Percentiles rank a stretch among this genome's conserved stretches.
Evolutionary conservation across 1,284 basidiomycete species (phyloP).

Genomic region (Ustilago tritici): DNA sequence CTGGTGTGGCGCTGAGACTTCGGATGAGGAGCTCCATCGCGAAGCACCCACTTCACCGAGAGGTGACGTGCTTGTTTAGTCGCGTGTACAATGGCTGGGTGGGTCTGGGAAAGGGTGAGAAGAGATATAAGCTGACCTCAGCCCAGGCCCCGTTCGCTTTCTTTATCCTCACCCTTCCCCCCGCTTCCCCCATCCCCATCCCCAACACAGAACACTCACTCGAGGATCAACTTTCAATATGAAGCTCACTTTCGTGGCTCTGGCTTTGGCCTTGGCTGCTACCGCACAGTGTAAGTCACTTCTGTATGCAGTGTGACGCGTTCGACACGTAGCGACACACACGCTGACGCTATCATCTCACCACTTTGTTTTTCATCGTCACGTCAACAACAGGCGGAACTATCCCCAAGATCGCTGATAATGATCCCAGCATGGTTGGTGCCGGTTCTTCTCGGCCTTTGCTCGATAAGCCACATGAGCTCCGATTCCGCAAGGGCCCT

Average conservation of each 20-base stretch:
- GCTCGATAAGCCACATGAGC: not conserved
- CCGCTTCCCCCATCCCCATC: not conserved
- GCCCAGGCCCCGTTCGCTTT: not conserved
- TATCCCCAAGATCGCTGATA: not conserved
- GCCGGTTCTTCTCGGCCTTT: too few species aligned
- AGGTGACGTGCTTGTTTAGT: not conserved
- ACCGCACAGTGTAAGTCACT: constrained; percentile 25
- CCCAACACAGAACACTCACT: not conserved
- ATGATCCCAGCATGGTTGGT: not conserved
- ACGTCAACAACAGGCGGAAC: constrained; percentile 13
- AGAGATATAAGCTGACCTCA: not conserved
- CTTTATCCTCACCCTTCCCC: not conserved
- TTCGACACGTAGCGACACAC: constrained; percentile 14
- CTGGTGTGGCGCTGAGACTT: not conserved
- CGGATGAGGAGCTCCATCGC: not conserved
- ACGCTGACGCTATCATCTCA: not conserved
- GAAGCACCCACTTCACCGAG: not conserved
- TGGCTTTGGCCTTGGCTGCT: constrained; percentile 20
- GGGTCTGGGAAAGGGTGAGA: not conserved
- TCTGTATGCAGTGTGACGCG: too few species aligned
- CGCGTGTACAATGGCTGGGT: too few species aligned
- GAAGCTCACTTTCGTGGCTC: constrained; percentile 30
- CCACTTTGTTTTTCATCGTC: too few species aligned
- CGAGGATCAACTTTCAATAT: constrained; percentile 1
- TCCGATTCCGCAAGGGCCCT: constrained; percentile 14